phyloP scores from a whole-genome alignment of 257 asterid genomes.

The Schizonepeta tenuifolia region DNA sequence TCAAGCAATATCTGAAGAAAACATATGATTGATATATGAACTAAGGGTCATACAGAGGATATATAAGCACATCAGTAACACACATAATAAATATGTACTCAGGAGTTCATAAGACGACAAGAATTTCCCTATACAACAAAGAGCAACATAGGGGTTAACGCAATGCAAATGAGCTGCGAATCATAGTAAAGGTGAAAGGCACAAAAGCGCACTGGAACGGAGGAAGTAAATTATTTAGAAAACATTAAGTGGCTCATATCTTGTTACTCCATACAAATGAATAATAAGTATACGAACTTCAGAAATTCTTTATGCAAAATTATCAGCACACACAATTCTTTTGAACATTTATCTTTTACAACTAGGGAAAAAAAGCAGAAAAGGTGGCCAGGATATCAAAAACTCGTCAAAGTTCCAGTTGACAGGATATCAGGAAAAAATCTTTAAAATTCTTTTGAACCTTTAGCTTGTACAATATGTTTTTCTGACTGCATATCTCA shows the following conservation, averaged over 20 bases:
- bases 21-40: constrained; percentile 30
- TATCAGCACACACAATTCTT: constrained; percentile 21
- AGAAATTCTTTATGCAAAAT: constrained; percentile 6
- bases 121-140: constrained; percentile 7
- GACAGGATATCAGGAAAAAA: not conserved
- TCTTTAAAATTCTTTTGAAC: not conserved
- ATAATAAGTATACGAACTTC: constrained; percentile 4
- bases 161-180: not conserved
- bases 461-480: not conserved
- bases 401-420: not conserved
- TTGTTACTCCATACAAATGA: constrained; percentile 16
- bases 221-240: not conserved
- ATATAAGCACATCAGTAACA: constrained; percentile 29
- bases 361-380: not conserved
- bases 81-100: not conserved
- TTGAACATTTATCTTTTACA: no score
- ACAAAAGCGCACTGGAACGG: not conserved
- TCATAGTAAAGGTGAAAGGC: constrained; percentile 17
- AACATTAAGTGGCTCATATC: not conserved
- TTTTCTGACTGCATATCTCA: constrained; percentile 3
- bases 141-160: not conserved
- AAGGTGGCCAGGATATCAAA: constrained; percentile 3
- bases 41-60: constrained; percentile 13
- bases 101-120: constrained; percentile 18
- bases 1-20: constrained; percentile 80